Conservation (phyloP, 495 filamentous ascomycete species). For the Pseudoneurospora amorphoporcata region DNA sequence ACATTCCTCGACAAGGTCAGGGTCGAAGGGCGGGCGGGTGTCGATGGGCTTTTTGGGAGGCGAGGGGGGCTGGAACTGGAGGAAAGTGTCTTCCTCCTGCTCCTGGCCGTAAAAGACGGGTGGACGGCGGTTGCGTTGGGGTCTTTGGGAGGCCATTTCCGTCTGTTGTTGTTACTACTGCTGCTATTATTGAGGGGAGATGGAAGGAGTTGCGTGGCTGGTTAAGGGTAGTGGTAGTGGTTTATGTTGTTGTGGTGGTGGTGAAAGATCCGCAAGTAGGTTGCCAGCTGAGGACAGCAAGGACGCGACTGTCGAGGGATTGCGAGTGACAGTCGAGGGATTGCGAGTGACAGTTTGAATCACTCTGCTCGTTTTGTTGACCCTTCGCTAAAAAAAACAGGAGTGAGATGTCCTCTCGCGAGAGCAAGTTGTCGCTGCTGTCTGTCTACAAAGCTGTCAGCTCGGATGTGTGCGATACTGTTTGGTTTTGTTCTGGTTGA, state of each 20-base stretch:
- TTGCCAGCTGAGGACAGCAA: not conserved
- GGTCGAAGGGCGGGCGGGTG: conserved; percentile 7
- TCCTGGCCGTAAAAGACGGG: conserved; percentile 6
- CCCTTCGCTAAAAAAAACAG: not conserved
- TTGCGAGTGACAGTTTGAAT: not conserved
- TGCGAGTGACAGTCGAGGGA: not conserved
- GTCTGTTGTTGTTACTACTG: not conserved
- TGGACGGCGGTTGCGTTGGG: conserved; percentile 1
- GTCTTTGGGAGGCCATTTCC: conserved; percentile 1
- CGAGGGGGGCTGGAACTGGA: not conserved
- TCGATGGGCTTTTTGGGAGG: not conserved
- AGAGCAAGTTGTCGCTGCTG: not conserved
- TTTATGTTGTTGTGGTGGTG: not conserved
- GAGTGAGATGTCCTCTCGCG: not conserved
- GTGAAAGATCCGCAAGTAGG: not conserved
- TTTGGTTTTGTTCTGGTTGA: not conserved
- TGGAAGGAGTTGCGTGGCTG: not conserved
- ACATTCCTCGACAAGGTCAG: conserved; percentile 5
- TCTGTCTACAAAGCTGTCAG: not conserved
- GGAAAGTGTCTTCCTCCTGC: not conserved
- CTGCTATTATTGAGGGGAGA: conserved; percentile 1
- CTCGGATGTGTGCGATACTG: not conserved
- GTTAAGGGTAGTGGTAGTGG: not conserved
- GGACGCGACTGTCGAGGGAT: not conserved
- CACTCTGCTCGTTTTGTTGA: not conserved